phyloP scores from a whole-genome alignment of 2,329 filamentous ascomycete species.

The Xylariales sp. region DNA sequence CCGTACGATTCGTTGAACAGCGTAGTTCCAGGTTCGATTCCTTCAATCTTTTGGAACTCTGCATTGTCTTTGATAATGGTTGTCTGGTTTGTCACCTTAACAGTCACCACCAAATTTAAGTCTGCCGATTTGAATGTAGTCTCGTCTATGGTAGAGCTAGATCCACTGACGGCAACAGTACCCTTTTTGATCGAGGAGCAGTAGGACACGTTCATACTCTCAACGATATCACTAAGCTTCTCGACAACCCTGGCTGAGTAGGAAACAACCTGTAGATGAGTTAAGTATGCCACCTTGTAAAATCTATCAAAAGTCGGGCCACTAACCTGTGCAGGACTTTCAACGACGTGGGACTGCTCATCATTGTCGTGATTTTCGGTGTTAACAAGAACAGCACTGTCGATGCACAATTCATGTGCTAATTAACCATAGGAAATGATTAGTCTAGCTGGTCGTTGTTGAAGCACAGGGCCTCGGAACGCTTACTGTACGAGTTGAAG shows the following conservation, averaged over 20 bases:
- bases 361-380: too few species aligned
- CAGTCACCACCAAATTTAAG: conserved; percentile 1
- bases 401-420: too few species aligned
- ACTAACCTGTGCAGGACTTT: too few species aligned
- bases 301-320: too few species aligned
- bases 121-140: conserved; percentile 2
- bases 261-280: conserved; percentile 5
- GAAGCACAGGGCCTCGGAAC: too few species aligned
- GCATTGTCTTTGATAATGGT: conserved; percentile 3
- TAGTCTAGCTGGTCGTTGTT: too few species aligned
- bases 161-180: background rate
- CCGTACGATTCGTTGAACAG: conserved; percentile 3
- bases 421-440: too few species aligned
- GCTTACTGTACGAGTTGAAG: too few species aligned
- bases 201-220: conserved; percentile 2
- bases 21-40: background rate
- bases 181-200: conserved; percentile 1
- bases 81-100: conserved; percentile 6
- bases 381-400: too few species aligned
- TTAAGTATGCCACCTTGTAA: too few species aligned
- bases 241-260: conserved; percentile 4
- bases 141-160: background rate
- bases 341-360: too few species aligned
- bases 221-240: conserved; percentile 1
- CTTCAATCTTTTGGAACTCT: background rate